Base-by-base conservation (phyloP, 2,329 filamentous ascomycete species). In the Exophiala sideris region DNA sequence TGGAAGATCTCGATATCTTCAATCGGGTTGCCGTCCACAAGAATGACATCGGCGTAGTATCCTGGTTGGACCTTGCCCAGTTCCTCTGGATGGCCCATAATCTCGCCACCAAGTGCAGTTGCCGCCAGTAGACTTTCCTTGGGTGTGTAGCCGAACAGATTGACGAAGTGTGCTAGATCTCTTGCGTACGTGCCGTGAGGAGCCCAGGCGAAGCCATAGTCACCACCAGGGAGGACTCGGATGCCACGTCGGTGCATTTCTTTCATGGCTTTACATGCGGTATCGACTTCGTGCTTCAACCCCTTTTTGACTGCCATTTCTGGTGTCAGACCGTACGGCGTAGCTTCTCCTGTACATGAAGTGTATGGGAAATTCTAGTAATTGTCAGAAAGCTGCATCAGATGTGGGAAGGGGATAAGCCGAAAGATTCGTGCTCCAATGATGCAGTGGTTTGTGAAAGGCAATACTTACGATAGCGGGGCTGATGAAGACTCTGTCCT, bases 61-160 rank as follows among this genome's bases (percentile, higher is more conserved):
- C 48, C 48, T n/a, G 48, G 48, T n/a, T 36, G 29, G 29, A 50
- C 48, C 40, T 50, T 50, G 29, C 48, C 48, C n/a, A 50, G 48
- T 24, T 41, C 16, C n/a, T 45, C 48, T 9, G 48, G 48, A 38
- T 50, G 48, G 48, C 48, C 48, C 48, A 50, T 50, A 9, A 50
- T 50, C 18, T 50, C 48, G 39, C 48, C 48, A 34, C 48, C 48
- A 16, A 50, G 48, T 24, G 39, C 40, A 11, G 48, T 45, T 1
- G 48, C 48, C 2, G 48, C 48, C 3, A 50, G 10, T 20, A 50
- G 39, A 20, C 35, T 34, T 32, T 50, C 48, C 10, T 45, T 50
- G 16, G 48, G 48, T 29, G 48, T 50, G 32, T 50, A 50, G 14
- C 48, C 48, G 39, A 50, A 50, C 3, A 50, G 48, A 41, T 50